These are phyloP conservation scores for Lichtheimia corymbifera DNA, from an alignment of 371 early-diverging fungal species.

Conservation along the genomic window DNA sequence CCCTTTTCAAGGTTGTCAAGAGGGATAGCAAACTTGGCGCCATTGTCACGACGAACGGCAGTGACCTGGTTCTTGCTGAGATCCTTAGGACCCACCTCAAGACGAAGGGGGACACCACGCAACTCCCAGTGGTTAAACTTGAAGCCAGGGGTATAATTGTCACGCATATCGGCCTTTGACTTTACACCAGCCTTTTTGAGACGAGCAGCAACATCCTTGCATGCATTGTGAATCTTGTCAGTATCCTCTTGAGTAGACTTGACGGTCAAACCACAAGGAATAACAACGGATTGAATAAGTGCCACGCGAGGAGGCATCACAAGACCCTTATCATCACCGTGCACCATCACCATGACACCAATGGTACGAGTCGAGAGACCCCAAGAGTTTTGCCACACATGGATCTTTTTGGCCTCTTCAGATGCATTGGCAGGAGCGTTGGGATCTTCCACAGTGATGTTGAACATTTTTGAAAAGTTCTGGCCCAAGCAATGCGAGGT, in stretches of 20 bases:
- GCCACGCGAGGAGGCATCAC: slow-evolving; percentile 99
- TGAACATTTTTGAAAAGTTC: slow-evolving; percentile 99
- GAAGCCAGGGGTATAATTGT: slow-evolving; percentile 96
- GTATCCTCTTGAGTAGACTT: slow-evolving; percentile 81
- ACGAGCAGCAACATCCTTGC: slow-evolving; percentile 67
- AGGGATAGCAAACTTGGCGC: slow-evolving; percentile 68
- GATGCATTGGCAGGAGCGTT: slow-evolving; percentile 35
- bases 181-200: slow-evolving; percentile 86
- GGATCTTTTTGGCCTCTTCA: slow-evolving; percentile 54
- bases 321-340: slow-evolving; percentile 99
- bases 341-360: slow-evolving; percentile 99
- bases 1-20: slow-evolving; percentile 64
- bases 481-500: slow-evolving; percentile 99
- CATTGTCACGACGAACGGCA: slow-evolving; percentile 89
- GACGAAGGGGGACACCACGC: slow-evolving; percentile 96
- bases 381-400: slow-evolving; percentile 99
- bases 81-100: slow-evolving; percentile 99
- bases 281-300: slow-evolving; percentile 89
- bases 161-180: slow-evolving; percentile 89
- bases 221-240: slow-evolving; percentile 62
- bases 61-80: slow-evolving; percentile 81
- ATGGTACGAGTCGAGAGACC: slow-evolving; percentile 99
- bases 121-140: slow-evolving; percentile 99
- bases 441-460: slow-evolving; percentile 51
- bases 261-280: slow-evolving; percentile 96